A percentile compares a stretch with the other conserved stretches of the same genome.
These are phyloP conservation scores for Carnegiea gigantea DNA, from an alignment of 179 eudicot species.

Conservation along the genomic window DNA sequence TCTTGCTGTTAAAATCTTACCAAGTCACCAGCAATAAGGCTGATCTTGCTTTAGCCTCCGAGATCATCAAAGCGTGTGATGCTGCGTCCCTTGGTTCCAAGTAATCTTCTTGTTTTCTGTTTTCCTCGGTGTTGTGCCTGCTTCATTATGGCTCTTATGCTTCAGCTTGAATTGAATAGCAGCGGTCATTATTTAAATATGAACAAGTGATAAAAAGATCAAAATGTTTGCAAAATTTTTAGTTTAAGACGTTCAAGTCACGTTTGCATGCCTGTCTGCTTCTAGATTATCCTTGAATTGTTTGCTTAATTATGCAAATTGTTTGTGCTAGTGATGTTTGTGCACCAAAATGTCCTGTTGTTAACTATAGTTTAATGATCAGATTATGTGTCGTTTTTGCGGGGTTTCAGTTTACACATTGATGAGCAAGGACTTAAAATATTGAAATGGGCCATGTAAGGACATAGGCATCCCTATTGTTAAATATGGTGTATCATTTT, in stretches of 20 bases:
- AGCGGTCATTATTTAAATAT: background rate
- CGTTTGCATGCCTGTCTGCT: background rate
- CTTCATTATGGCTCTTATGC: background rate
- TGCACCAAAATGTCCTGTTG: background rate
- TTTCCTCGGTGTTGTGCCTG: background rate
- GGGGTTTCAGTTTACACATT: background rate
- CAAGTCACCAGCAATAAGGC: constrained; percentile 42
- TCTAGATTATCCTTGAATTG: background rate
- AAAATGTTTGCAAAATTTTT: background rate
- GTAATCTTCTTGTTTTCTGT: constrained; percentile 19
- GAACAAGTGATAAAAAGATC: too few species aligned
- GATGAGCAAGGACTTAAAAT: background rate
- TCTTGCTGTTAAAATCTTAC: constrained; percentile 56
- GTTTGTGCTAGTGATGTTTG: background rate
- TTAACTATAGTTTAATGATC: background rate
- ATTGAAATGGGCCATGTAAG: background rate
- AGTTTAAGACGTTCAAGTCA: background rate
- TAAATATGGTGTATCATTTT: background rate
- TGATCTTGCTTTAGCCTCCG: constrained; percentile 54
- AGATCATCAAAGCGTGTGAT: constrained; percentile 75
- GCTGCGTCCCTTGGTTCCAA: constrained; percentile 53
- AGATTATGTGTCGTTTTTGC: background rate
- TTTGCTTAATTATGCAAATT: background rate
- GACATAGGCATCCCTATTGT: background rate
- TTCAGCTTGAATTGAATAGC: background rate